These are phyloP conservation scores for Cryptococcus hybrid DNA, from an alignment of 1,284 basidiomycete species.

Conservation along the genomic window DNA sequence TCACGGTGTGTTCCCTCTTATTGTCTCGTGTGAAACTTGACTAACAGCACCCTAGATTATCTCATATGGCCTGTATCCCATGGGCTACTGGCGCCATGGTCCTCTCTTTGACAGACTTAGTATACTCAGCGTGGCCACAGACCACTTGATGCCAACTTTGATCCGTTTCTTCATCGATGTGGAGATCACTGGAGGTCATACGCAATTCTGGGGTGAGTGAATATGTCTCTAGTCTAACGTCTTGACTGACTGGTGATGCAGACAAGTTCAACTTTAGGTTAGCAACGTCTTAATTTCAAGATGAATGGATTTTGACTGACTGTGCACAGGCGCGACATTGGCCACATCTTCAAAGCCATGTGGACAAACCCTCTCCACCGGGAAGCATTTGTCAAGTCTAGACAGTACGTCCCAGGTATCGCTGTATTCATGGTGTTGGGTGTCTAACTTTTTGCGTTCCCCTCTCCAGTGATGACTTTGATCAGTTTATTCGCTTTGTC, in stretches of 20 bases:
- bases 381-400: conserved; percentile 73
- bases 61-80: conserved; percentile 76
- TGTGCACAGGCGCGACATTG: conserved; percentile 66
- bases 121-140: conserved; percentile 77
- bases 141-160: conserved; percentile 85
- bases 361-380: conserved; percentile 88
- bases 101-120: conserved; percentile 81
- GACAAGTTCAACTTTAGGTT: not conserved
- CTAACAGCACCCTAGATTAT: conserved; percentile 59
- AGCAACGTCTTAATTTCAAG: not conserved
- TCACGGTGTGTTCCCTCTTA: conserved; percentile 63
- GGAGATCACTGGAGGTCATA: conserved; percentile 94
- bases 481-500: conserved; percentile 91
- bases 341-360: conserved; percentile 77
- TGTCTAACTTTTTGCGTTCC: not conserved
- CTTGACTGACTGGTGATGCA: conserved; percentile 6
- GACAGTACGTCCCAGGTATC: conserved; percentile 57
- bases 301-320: conserved; percentile 9
- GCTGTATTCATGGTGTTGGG: not conserved
- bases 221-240: not conserved
- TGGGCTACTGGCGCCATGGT: conserved; percentile 71
- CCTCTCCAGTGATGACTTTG: conserved; percentile 66
- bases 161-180: conserved; percentile 98
- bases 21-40: too few species aligned
- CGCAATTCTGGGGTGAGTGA: conserved; percentile 86